Conservation (phyloP, 1,284 basidiomycete genomes). For the Apiotrichum gamsii region DNA sequence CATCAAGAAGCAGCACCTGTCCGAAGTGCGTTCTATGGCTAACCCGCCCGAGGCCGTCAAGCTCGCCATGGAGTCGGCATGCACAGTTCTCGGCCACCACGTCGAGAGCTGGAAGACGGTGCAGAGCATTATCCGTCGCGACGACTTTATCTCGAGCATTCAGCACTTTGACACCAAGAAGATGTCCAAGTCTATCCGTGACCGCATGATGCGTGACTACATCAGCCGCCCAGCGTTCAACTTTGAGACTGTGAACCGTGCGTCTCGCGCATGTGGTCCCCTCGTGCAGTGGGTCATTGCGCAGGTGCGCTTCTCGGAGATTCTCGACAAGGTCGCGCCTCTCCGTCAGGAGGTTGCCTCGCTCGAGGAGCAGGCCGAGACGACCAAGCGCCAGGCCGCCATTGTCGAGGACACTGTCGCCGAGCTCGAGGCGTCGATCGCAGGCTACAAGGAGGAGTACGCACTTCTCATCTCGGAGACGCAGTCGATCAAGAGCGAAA, state of each 20-base stretch:
- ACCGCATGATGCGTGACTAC: slow-evolving; percentile 90
- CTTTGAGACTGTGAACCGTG: slow-evolving; percentile 91
- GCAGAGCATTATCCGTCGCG: slow-evolving; percentile 90
- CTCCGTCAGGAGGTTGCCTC: slow-evolving; percentile 92
- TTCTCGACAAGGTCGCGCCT: slow-evolving; percentile 95
- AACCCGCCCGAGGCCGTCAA: slow-evolving; percentile 98
- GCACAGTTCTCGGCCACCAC: slow-evolving; percentile 93
- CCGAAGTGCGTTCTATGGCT: slow-evolving; percentile 97
- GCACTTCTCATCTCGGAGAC: slow-evolving; percentile 95
- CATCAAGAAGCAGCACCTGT: slow-evolving; percentile 94
- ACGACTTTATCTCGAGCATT: slow-evolving; percentile 95
- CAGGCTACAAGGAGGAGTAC: slow-evolving; percentile 94
- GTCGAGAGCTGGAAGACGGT: slow-evolving; percentile 91
- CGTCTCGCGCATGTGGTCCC: slow-evolving; percentile 95
- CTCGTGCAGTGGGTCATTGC: slow-evolving; percentile 98
- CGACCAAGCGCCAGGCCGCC: slow-evolving; percentile 83
- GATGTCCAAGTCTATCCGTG: slow-evolving; percentile 84
- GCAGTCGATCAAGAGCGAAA: slow-evolving; percentile 93
- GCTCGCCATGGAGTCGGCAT: slow-evolving; percentile 97
- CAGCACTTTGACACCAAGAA: slow-evolving; percentile 95
- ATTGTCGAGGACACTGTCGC: slow-evolving; percentile 88
- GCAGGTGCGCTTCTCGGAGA: slow-evolving; percentile 95
- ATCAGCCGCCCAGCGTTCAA: slow-evolving; percentile 86
- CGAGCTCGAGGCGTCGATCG: slow-evolving; percentile 89
- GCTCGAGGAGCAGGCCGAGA: slow-evolving; percentile 83